Evolutionary conservation across 257 asterid genomes (phyloP), one percentile per base, ranked within the genome.

Genomic region (Gentiana macrophylla): DNA sequence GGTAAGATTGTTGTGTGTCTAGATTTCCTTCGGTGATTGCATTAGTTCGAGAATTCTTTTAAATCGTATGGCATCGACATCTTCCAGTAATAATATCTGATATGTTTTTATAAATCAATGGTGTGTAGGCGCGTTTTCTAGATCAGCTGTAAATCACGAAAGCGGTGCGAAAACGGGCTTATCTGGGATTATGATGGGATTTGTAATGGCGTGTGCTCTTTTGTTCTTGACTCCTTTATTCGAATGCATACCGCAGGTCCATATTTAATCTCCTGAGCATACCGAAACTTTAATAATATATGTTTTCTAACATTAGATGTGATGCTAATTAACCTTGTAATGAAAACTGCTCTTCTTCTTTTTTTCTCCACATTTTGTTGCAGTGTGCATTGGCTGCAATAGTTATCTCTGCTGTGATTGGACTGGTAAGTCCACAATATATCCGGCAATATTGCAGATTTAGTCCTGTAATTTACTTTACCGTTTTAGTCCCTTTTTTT

Each of bases 141-240:
- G 98, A 77, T 91, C 98, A 62, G 98, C 98, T 5, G 98, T 91
- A 50, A 91, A 91, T 78, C 87, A 91, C 74, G 98, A 87, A n/a
- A 83, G 98, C 69, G 98, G 98, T 76, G n/a, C n/a, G n/a, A 91
- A 82, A 79, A 91, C 98, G 45, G 98, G 98, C 62, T 72, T 91
- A 67, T 79, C 98, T 58, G 98, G 98, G 67, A 52, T 91, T 57
- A 65, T 91, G 60, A 91, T 87, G 98, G 96, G 96, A 65, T 68
- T 91, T 56, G 79, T 91, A 67, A 91, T 91, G 95, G 89, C 78
- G 33, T 91, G 96, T 70, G 95, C 96, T 49, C 96, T 91, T 70
- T 81, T 84, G 67, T 87, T 91, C 77, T 46, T 91, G 80, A 91
- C 98, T 52, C 94, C 95, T 44, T 73, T 87, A 71, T 91, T 91